phyloP scores from a whole-genome alignment of 768 basidiomycete species.

The Tricholomella constricta region DNA sequence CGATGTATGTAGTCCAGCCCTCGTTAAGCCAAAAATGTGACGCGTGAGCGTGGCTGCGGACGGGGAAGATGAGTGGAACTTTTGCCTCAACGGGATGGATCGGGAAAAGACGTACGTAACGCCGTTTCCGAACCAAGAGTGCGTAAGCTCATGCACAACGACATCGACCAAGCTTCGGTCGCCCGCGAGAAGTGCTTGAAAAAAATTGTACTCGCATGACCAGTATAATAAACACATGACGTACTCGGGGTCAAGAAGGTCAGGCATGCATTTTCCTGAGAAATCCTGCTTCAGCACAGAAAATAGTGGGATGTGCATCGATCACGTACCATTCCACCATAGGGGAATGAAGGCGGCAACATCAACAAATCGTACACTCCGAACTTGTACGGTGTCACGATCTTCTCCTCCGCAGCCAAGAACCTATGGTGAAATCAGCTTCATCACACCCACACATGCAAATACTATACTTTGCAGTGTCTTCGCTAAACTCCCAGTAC shows the following conservation, averaged over 20 bases:
- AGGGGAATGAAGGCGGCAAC: conserved; percentile 90
- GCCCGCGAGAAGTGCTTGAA: conserved; percentile 75
- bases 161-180: conserved; percentile 88
- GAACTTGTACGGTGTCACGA: conserved; percentile 77
- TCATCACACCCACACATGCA: background rate
- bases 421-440: conserved; percentile 48
- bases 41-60: conserved; percentile 63
- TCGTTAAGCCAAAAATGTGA: conserved; percentile 90
- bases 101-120: conserved; percentile 69
- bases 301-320: background rate
- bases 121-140: conserved; percentile 94
- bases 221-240: conserved; percentile 16
- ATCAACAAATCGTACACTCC: conserved; percentile 89
- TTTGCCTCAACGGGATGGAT: too few relatives aligned
- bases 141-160: conserved; percentile 82
- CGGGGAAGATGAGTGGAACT: too few relatives aligned
- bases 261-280: conserved; percentile 85
- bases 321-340: conserved; percentile 77
- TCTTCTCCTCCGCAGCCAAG: conserved; percentile 71
- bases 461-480: conserved; percentile 65
- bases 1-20: conserved; percentile 93
- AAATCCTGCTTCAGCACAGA: conserved; percentile 6
- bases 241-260: conserved; percentile 87
- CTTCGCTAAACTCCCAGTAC: conserved; percentile 87
- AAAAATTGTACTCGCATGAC: background rate